Conservation (phyloP, 768 basidiomycete species). For the Suillus bovinus region DNA sequence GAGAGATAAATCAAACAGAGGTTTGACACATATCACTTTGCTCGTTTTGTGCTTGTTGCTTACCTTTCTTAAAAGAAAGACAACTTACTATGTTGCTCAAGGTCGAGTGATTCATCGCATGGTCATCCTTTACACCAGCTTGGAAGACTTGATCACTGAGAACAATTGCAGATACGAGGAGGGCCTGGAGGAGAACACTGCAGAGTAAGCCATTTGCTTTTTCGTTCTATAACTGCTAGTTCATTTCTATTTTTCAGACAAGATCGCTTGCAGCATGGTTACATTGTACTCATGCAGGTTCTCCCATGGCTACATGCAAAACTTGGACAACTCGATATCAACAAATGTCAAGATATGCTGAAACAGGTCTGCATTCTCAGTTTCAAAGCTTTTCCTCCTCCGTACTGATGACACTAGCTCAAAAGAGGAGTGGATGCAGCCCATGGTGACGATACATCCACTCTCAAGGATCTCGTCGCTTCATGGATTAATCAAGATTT, state of each 20-base stretch:
- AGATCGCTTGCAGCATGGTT: not conserved
- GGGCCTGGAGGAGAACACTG: not conserved
- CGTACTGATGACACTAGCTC: too few relatives aligned
- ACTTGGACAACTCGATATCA: not conserved
- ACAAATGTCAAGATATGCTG: not conserved
- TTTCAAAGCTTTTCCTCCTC: not conserved
- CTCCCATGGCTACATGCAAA: not conserved
- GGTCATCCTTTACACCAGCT: not conserved
- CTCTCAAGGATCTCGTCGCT: too few relatives aligned
- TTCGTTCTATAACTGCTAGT: not conserved
- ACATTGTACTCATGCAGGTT: not conserved
- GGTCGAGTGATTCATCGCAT: not conserved
- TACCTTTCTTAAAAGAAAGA: not conserved
- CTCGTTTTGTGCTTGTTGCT: too few relatives aligned
- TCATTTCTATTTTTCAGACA: not conserved
- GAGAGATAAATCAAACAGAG: too few relatives aligned
- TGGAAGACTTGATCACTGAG: not conserved
- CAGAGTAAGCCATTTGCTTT: not conserved
- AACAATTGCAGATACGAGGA: not conserved
- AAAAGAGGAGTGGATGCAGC: too few relatives aligned
- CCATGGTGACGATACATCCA: too few relatives aligned
- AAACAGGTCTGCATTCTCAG: not conserved
- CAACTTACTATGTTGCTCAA: not conserved
- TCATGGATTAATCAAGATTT: too few relatives aligned
- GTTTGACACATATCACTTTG: too few relatives aligned